Base-by-base conservation (phyloP, 2,329 filamentous ascomycete species). In the Aurifilum marmelostoma region DNA sequence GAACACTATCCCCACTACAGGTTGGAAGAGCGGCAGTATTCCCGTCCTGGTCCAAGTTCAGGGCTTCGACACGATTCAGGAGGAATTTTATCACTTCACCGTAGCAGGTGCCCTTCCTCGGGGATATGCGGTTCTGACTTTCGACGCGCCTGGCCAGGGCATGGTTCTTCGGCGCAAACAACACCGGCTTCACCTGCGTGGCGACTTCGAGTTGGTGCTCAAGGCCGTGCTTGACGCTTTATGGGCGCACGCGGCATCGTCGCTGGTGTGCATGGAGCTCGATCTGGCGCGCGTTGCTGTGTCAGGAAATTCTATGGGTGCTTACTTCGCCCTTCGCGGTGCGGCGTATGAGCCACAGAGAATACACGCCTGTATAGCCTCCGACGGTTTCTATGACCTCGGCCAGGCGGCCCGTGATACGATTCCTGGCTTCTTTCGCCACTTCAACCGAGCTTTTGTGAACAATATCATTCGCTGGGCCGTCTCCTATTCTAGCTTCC, bases 121-220 rank as follows among this genome's bases (percentile, higher is more conserved):
- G 0, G 83, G 83, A 0, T 85, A 84, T 66, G 82, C 82, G 0
- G 77, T 80, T 1, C 66, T 84, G 6, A 82, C 77, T 0, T 83
- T 83, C 52, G 82, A 85, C 1, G 83, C 82, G 0, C 83, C 83
- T 0, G 83, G 82, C 0, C 83, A 85, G 68, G 82, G 83, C 0
- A 72, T 82, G 5, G 69, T 77, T 3, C 75, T 83, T 0, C 74
- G 75, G 1, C 71, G 72, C 0, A 66, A 79, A 32, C 71, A 74
- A 52, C 50, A 66, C 18, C 56, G 41, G 16, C 41, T 79, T 5
- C 65, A 54, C 1, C 73, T 82, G 69, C 75, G 79, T 0, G 78
- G 78, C 0, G 80, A 83, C 70, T 82, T 77, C 74, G 81, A 83
- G 58, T 63, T 71, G 0, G 80, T 83, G 3, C 72, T 72, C 1